Conservation (phyloP, 495 filamentous ascomycete species). For the Aspergillus ellipticus region DNA sequence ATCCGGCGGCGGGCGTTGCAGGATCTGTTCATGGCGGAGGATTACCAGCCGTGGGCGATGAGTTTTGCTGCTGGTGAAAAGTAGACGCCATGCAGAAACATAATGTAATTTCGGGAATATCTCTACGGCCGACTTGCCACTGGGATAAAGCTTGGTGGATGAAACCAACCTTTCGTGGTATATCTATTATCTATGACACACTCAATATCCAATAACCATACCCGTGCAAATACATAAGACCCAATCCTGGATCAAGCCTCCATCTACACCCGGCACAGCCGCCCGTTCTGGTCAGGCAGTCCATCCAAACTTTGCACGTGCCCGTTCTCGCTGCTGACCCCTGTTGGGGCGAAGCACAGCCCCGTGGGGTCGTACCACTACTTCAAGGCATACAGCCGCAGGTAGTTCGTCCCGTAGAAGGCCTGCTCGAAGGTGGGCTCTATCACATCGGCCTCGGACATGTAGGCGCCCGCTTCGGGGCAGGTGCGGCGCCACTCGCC, state of each 20-base stretch:
- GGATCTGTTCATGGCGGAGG: constrained; percentile 6
- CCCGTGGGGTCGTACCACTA: constrained; percentile 50
- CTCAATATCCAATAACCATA: no score
- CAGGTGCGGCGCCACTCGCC: constrained; percentile 48
- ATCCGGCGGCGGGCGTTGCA: constrained; percentile 11
- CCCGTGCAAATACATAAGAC: neutral
- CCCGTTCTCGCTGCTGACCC: constrained; percentile 54
- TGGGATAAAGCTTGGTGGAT: no score
- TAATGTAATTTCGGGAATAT: no score
- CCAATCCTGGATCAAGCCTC: no score
- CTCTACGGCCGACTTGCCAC: no score
- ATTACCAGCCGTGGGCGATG: constrained; percentile 8
- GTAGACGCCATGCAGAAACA: no score
- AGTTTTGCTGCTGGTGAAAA: constrained; percentile 5
- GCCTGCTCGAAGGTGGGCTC: constrained; percentile 61
- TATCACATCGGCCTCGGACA: constrained; percentile 48
- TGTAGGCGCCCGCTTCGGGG: constrained; percentile 33
- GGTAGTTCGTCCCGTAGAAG: constrained; percentile 60
- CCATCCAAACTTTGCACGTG: constrained; percentile 26
- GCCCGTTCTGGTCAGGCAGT: constrained; percentile 34
- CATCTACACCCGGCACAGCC: constrained; percentile 23
- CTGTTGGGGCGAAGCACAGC: constrained; percentile 53
- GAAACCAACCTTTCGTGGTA: no score
- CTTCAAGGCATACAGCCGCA: constrained; percentile 48
- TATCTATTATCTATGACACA: no score